Conservation (phyloP, 257 asterid species). For the Primulina tabacum region DNA sequence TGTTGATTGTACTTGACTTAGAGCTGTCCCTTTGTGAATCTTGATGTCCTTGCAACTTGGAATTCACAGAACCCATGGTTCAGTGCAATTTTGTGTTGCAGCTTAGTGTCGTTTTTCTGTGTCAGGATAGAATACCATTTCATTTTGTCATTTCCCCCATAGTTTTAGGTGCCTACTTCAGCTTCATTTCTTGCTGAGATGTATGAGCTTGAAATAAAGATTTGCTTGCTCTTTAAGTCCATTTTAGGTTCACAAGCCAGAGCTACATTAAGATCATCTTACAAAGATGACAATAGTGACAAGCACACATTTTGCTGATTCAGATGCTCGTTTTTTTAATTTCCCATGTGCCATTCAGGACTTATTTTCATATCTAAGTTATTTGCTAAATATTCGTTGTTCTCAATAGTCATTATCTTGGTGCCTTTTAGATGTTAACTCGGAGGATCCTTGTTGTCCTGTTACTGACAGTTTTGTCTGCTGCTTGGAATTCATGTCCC, state of each 20-base stretch:
- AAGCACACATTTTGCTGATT: neutral
- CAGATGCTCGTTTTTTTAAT: neutral
- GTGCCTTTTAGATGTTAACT: neutral
- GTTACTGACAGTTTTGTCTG: constrained; percentile 1
- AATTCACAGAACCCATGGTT: neutral
- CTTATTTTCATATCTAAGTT: neutral
- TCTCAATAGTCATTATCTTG: neutral
- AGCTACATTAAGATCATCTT: neutral
- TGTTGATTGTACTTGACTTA: neutral
- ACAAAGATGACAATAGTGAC: neutral
- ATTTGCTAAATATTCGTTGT: neutral
- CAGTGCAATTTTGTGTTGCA: constrained; percentile 4
- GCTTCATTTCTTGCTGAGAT: neutral
- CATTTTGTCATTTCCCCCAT: neutral
- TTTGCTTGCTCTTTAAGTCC: neutral
- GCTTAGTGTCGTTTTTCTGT: constrained; percentile 12
- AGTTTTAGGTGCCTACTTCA: neutral
- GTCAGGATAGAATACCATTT: constrained; percentile 6
- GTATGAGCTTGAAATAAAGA: neutral
- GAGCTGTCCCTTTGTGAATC: neutral
- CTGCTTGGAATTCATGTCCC: constrained; percentile 3
- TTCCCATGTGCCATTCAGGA: constrained; percentile 1
- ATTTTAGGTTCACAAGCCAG: neutral
- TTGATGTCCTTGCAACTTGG: neutral
- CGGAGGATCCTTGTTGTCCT: neutral